Percentiles rank a stretch among this genome's conserved stretches.
These are phyloP conservation scores for Diaporthe sp. DNA, from an alignment of 2,329 filamentous ascomycete species.

Conservation along the genomic window DNA sequence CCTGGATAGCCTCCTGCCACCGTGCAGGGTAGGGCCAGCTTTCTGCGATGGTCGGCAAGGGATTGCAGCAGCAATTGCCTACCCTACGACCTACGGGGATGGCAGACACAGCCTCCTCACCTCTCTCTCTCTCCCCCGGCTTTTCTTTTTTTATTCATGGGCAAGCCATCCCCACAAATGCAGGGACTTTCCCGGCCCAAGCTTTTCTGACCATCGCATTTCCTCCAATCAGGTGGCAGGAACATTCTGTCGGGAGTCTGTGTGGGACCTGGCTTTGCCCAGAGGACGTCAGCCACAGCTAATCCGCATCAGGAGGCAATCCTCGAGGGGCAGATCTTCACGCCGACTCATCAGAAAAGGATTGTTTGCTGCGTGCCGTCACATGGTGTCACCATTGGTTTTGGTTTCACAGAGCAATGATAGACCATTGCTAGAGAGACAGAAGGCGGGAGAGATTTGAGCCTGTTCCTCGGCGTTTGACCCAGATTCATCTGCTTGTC, in stretches of 20 bases:
- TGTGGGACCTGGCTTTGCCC: constrained; percentile 16
- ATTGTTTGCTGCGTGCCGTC: constrained; percentile 21
- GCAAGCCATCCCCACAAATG: constrained; percentile 26
- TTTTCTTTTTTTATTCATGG: constrained; percentile 38
- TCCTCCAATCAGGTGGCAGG: constrained; percentile 31
- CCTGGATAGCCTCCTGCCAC: background rate
- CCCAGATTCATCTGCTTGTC: constrained; percentile 31
- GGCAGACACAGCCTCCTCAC: constrained; percentile 32
- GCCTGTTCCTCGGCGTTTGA: constrained; percentile 15
- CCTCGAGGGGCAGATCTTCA: constrained; percentile 35
- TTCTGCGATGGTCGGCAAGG: background rate
- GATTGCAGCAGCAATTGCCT: background rate
- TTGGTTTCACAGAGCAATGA: constrained; percentile 19
- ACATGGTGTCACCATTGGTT: constrained; percentile 5
- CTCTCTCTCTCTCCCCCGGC: constrained; percentile 31
- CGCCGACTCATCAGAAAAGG: constrained; percentile 21
- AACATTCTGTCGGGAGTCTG: constrained; percentile 19
- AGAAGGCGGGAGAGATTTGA: background rate
- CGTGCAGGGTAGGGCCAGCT: background rate
- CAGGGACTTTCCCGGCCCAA: constrained; percentile 21
- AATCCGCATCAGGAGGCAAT: constrained; percentile 34
- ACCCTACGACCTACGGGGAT: too few relatives aligned
- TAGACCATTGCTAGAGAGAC: constrained; percentile 3
- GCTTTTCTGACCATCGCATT: constrained; percentile 29
- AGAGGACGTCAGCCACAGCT: constrained; percentile 34